phyloP scores from a whole-genome alignment of 164 flowering plant species.

The Sedum album region DNA sequence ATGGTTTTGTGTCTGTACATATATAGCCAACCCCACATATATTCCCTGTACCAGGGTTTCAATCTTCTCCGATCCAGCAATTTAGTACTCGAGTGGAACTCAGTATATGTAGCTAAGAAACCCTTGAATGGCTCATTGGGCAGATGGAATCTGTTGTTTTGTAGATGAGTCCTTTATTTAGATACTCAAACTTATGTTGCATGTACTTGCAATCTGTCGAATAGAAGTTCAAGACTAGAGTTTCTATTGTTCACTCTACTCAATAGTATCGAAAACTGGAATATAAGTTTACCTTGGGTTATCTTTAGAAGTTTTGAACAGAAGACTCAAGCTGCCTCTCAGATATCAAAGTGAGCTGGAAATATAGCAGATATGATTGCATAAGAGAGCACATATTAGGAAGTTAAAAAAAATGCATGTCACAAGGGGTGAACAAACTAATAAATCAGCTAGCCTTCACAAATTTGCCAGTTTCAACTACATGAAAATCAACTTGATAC shows the following conservation, averaged over 20 bases:
- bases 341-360: slow-evolving; percentile 56
- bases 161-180: neutral
- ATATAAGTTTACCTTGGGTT: neutral
- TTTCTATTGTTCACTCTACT: neutral
- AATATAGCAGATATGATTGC: neutral
- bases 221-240: neutral
- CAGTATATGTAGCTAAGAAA: neutral
- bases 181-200: neutral
- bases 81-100: neutral
- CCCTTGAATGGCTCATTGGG: neutral
- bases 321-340: slow-evolving; percentile 21
- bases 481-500: slow-evolving; percentile 22
- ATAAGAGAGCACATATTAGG: neutral
- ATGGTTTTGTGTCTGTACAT: neutral
- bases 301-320: neutral
- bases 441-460: neutral
- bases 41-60: neutral
- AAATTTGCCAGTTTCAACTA: neutral
- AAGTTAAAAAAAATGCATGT: neutral
- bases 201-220: neutral
- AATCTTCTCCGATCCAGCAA: neutral
- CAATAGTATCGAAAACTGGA: neutral
- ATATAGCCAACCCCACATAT: neutral
- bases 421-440: neutral
- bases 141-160: neutral